A percentile compares a stretch with the other conserved stretches of the same genome.
Conservation (phyloP, 306 rosid genomes). For the Cicer arietinum region DNA sequence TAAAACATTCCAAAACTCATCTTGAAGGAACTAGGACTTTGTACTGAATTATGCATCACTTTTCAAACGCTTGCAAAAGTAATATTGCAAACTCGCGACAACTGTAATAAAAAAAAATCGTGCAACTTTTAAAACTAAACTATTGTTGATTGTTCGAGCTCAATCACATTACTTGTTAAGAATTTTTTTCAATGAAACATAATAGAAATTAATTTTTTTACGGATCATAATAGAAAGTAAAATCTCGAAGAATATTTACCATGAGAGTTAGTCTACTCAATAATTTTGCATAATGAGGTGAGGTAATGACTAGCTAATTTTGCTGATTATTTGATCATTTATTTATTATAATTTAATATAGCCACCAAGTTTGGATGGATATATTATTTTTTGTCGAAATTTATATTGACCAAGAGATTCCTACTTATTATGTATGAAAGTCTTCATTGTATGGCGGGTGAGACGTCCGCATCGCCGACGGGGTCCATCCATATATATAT, state of each 20-base stretch:
- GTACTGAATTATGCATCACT: neutral
- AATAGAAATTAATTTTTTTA: neutral
- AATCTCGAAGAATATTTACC: neutral
- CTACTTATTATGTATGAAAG: neutral
- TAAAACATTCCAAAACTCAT: conserved; percentile 23
- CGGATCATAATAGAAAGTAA: neutral
- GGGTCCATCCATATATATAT: conserved; percentile 20
- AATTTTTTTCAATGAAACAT: neutral
- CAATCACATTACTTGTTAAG: neutral
- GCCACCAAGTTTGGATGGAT: neutral
- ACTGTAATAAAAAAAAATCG: neutral
- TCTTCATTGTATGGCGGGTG: conserved; percentile 7
- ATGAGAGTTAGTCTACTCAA: neutral
- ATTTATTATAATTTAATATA: neutral
- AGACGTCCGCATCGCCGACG: conserved; percentile 1
- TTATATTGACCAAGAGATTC: conserved; percentile 5
- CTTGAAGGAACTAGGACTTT: neutral
- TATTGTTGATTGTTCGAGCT: neutral
- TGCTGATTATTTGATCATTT: neutral
- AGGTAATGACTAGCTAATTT: neutral
- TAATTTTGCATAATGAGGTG: neutral
- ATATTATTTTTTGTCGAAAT: neutral
- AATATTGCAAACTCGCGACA: neutral
- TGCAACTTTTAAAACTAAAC: neutral
- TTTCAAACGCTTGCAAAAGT: neutral